Evolutionary conservation across 2,329 filamentous ascomycete species (phyloP), one percentile per base, ranked within the genome.

Genomic region (Xylaria sp.): DNA sequence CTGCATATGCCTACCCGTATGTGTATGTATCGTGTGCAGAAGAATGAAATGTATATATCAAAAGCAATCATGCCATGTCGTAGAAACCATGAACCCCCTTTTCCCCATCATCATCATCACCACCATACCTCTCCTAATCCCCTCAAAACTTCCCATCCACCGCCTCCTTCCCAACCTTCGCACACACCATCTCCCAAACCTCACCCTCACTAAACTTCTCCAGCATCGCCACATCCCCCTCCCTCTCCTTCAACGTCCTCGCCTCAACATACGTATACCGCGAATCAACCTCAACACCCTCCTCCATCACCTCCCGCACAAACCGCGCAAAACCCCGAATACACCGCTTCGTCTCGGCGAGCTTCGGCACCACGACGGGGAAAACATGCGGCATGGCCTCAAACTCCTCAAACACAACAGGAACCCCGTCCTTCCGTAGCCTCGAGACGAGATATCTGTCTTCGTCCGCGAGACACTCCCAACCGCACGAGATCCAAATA

Each of bases 361-460:
- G 16, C 13, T 49, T 47, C 4, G 63, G 59, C 35, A 66, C 13
- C 0, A 65, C 92, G 88, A 85, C 67, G 0, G 81, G 83, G 69
- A 91, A 93, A 66, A 83, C 78, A 2, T 77, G 90, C 57, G 90
- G 89, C 90, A 93, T 93, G 2, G 84, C 87, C 71, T 92, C 86
- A 70, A 86, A 94, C 73, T 91, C 83, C 70, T 90, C 84, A 67
- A 86, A 88, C 2, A 83, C 78, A 0, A 92, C 82, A 0, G 68
- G 69, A 0, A 87, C 86, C 4, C 83, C 84, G 51, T 88, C 82
- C 6, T 67, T 64, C 13, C 77, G 76, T 9, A 89, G 76, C 46
- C 80, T 78, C 47, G 76, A 73, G 0, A 86, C 88, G 1, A 90
- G 69, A 55, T 83, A 83, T 63, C 79, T 80, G 61, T 79, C 80